Conservation (phyloP, 1,139 yeast genomes). For the Sugiyamaella paludigena region DNA sequence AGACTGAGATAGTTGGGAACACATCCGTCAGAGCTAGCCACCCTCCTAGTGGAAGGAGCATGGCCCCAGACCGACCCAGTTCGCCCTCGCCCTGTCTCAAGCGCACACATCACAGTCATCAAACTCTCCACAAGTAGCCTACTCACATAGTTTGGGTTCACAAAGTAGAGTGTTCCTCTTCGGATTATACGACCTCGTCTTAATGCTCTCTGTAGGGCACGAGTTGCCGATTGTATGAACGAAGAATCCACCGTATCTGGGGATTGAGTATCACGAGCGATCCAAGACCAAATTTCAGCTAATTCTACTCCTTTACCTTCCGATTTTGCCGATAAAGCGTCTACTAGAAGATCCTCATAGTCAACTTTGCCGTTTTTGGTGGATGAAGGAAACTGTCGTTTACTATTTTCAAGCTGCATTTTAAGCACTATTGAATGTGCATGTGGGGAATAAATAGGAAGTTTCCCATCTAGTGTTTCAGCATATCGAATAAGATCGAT, state of each 20-base stretch:
- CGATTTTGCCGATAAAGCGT: slow-evolving; percentile 36
- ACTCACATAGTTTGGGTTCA: slow-evolving; percentile 31
- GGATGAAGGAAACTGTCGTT: slow-evolving; percentile 28
- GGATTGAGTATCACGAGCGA: slow-evolving; percentile 33
- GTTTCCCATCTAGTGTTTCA: slow-evolving; percentile 37
- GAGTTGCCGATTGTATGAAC: slow-evolving; percentile 38
- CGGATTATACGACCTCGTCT: slow-evolving; percentile 38
- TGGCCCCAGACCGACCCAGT: too few species aligned
- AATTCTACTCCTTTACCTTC: slow-evolving; percentile 37
- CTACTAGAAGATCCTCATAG: slow-evolving; percentile 39
- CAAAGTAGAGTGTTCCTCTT: slow-evolving; percentile 33
- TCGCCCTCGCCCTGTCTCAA: too few species aligned
- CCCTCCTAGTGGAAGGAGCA: too few species aligned
- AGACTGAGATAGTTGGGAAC: too few species aligned
- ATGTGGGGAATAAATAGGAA: slow-evolving; percentile 40
- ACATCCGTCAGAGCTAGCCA: too few species aligned
- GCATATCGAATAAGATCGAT: slow-evolving; percentile 42
- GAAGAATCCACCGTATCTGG: slow-evolving; percentile 35
- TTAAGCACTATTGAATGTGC: slow-evolving; percentile 37
- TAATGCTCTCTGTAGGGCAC: slow-evolving; percentile 40
- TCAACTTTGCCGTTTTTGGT: slow-evolving; percentile 28
- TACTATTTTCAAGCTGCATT: slow-evolving; percentile 39
- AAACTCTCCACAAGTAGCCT: background rate
- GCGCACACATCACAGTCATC: too few species aligned
- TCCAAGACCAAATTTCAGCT: slow-evolving; percentile 38